Evolutionary conservation across 148 eudicot species (phyloP), one percentile per base, ranked within the genome.

Genomic region (Camellia japonica): DNA sequence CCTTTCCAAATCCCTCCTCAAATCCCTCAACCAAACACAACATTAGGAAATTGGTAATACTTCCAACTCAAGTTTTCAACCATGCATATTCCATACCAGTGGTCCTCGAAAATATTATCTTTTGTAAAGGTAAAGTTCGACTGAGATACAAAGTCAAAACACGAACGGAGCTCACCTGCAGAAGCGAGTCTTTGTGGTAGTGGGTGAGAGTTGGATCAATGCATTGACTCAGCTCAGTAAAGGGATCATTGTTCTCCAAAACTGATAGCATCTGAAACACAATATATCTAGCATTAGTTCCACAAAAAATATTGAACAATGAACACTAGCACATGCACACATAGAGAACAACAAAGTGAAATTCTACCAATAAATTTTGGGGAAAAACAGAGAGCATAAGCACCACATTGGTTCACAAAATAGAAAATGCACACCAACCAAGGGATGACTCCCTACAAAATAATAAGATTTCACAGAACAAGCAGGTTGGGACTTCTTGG

Each of bases 151-250:
- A 63, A 63, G 20, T 63, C 13, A 54, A 19, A 55, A 73, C 19
- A 5, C 56, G 30, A 52, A 19, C 9, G 64, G n/a, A 54, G 18
- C 15, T 20, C 15, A 73, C 76, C 76, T 73, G 61, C 8, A 73
- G 56, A 73, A 73, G 63, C 30, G 76, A 73, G 38, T 55, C 76
- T 55, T 55, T 7, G 63, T 55, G 76, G 76, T 73, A 73, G 62
- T 30, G 76, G 15, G 76, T 3, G 19, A 73, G 76, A 52, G 30
- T 38, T 55, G 42, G 47, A 73, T 54, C 76, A 23, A 73, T 54
- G 46, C 62, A 20, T 73, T 73, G 58, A 73, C 46, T 55, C 19
- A 73, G 62, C 63, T 73, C 12, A 23, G 76, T 30, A 43, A 55
- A 73, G 63, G 63, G 62, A 5, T 73, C 76, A 2, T 38, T 6